Base-by-base conservation (phyloP, 176 grass and related monocot genomes). In the Neostapfia colusana region DNA sequence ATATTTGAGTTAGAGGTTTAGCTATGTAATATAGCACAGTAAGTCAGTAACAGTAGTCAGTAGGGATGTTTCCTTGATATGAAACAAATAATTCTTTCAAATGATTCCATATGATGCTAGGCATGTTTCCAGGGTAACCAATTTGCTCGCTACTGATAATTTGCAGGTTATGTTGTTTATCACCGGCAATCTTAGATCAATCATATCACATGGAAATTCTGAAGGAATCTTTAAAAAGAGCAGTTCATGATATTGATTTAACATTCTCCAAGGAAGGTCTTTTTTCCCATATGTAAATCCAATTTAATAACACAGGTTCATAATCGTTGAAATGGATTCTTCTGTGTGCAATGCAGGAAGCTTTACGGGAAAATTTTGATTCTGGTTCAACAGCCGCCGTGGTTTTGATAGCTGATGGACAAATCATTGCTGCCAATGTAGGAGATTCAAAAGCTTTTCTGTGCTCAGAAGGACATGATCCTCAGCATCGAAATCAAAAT, bases 391-490 rank as follows among this genome's bases (percentile, higher is more conserved):
- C 91, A 46, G 89, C 89, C 0, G 77, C 79, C 65, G 89, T 98
- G 70, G 83, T 94, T 70, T 83, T 98, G 83, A 88, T 92, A 83
- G 91, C 85, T 14, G 87, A 90, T 88, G 95, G 89, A 8, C 75
- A 98, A 66, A 74, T 94, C 76, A 59, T 98, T 82, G 74, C 79
- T 75, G 95, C 85, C 67, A 98, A 98, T 92, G 78, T 98, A 20
- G 95, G 95, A 77, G 95, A 98, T 59, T 94, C 95, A 41, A 98
- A 94, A 81, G 91, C 89, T 51, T 85, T 98, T 85, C 88, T 94
- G 65, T 98, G 95, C 80, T 86, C 95, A 74, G 69, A 92, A 88
- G 83, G 75, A 49, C 71, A 81, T 28, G 41, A 41, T 53, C 21
- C 4, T 13, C 64, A 84, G 65, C 69, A 21, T 63, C 48, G 23